Conservation (phyloP, 2,329 filamentous ascomycete genomes). For the Trematosphaeria pertusa region DNA sequence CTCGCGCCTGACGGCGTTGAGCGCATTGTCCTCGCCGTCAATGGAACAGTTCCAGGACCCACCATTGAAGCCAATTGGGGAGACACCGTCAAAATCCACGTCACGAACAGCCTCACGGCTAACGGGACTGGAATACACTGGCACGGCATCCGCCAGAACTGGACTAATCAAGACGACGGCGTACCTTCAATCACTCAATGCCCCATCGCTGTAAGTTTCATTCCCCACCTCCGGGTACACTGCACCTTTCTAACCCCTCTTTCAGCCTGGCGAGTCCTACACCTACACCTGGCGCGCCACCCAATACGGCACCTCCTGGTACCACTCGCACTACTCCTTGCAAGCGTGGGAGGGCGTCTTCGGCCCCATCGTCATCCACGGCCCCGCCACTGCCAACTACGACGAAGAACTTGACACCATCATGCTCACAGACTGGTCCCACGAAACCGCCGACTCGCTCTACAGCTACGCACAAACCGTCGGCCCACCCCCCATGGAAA, state of each 20-base stretch:
- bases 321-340: constrained; percentile 67
- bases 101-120: constrained; percentile 59
- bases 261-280: constrained; percentile 26
- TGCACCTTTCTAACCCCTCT: too few species aligned
- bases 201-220: constrained; percentile 54
- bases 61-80: constrained; percentile 46
- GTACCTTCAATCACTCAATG: constrained; percentile 55
- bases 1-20: constrained; percentile 60
- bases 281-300: constrained; percentile 59
- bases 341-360: constrained; percentile 47
- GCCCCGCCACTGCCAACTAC: constrained; percentile 48
- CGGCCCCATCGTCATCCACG: constrained; percentile 49
- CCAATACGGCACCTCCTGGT: constrained; percentile 65
- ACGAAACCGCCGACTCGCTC: constrained; percentile 25
- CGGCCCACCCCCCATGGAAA: constrained; percentile 23
- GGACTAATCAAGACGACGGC: constrained; percentile 55
- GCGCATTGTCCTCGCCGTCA: constrained; percentile 34
- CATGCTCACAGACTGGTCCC: constrained; percentile 43
- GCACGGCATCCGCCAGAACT: constrained; percentile 63
- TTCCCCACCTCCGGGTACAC: too few species aligned
- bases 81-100: constrained; percentile 35
- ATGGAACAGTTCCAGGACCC: constrained; percentile 50
- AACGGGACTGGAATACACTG: constrained; percentile 68
- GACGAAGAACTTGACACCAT: constrained; percentile 46
- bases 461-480: constrained; percentile 25